Evolutionary conservation across 129 eudicot genomes (phyloP), one percentile per base, ranked within the genome.

Genomic region (Pseudognaphalium luteoalbum): DNA sequence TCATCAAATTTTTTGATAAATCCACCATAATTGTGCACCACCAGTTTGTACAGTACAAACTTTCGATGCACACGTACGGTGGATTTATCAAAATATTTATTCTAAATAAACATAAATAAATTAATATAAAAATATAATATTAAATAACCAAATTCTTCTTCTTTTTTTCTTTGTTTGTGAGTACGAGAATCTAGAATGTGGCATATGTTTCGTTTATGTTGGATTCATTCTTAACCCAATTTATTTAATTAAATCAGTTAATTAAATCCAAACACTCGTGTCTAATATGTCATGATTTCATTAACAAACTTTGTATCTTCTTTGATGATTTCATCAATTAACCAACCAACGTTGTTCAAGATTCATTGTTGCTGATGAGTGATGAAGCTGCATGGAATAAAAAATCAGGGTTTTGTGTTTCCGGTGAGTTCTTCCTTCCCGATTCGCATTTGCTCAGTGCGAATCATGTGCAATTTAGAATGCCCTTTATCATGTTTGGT

Each of bases 161-260:
- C 82, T 71, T 69, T 70, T 28, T 42, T 2, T 12, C 52, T 34
- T 50, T 32, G 57, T 69, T 70, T 72, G 68, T 50, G 69, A 80
- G 75, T 73, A 54, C 79, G 84, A 80, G 80, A 81, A 74, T 81
- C 80, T 76, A 76, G 81, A 81, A 76, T 76, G 85, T 70, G 71
- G 65, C 80, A 66, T 80, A 80, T 80, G 83, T 74, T 68, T 77
- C 57, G 69, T 68, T 68, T 68, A 28, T 68, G 70, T 64, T 56
- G 68, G 75, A 51, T 80, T 51, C 66, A 25, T 20, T 34, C 47
- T 47, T 74, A 33, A 66, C 70, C 75, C 79, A 56, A 52, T 80
- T 80, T 30, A 52, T 80, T 80, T 30, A 65, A 44, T 25, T 30
- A 65, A 44, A 39, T 54, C 60, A 54, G 4, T 54, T 54, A 54